Conservation (phyloP, 2,329 filamentous ascomycete genomes). For the Acrocalymma vagum region DNA sequence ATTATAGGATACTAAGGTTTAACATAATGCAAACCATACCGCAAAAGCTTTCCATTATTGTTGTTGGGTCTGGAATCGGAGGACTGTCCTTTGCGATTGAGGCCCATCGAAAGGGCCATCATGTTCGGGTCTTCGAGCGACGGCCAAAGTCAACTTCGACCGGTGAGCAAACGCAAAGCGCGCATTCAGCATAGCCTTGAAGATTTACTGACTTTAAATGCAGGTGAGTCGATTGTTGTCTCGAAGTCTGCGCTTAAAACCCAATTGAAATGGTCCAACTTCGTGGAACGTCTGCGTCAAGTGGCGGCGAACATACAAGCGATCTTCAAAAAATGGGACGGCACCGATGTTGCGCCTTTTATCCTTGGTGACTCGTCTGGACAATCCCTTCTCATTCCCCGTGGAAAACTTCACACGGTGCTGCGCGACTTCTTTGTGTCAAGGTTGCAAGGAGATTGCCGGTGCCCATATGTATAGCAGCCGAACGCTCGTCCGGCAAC, state of each 20-base stretch:
- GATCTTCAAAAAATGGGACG: constrained; percentile 4
- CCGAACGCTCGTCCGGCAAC: too few relatives aligned
- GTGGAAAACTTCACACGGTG: constrained; percentile 4
- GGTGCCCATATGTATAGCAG: too few relatives aligned
- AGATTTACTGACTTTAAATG: neutral
- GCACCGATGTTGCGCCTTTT: neutral
- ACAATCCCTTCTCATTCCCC: constrained; percentile 4
- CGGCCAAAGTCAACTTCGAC: neutral
- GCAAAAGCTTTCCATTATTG: too few relatives aligned
- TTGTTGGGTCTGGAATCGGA: constrained; percentile 36
- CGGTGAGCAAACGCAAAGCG: neutral
- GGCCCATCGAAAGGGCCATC: constrained; percentile 37
- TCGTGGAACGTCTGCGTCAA: constrained; percentile 3
- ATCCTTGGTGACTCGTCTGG: neutral
- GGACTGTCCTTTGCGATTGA: constrained; percentile 36
- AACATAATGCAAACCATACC: too few relatives aligned
- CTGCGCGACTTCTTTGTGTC: constrained; percentile 1
- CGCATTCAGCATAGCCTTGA: neutral
- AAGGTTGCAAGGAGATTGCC: too few relatives aligned
- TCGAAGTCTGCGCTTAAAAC: constrained; percentile 2
- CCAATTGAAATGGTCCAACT: constrained; percentile 5
- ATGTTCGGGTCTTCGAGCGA: constrained; percentile 33
- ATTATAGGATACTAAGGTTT: too few relatives aligned
- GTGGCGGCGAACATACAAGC: neutral
- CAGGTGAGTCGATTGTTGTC: constrained; percentile 6